These are phyloP conservation scores for Petrea volubilis DNA, from an alignment of 257 asterid species.

Conservation along the genomic window DNA sequence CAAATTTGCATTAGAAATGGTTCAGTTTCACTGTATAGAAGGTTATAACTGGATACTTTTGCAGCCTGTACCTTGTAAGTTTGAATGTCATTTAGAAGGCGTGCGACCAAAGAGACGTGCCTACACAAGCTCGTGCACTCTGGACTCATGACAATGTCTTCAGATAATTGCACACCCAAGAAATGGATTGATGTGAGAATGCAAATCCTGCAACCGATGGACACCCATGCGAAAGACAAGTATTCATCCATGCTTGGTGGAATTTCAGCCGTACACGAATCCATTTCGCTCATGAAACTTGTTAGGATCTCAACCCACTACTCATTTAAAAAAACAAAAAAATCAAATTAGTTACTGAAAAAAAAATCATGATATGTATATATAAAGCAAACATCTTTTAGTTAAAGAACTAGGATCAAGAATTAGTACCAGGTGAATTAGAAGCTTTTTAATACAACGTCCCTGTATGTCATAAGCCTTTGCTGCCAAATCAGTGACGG, in stretches of 20 bases:
- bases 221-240: constrained; percentile 22
- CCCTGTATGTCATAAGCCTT: constrained; percentile 37
- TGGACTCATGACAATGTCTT: constrained; percentile 13
- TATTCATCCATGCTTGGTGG: constrained; percentile 32
- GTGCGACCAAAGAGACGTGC: neutral
- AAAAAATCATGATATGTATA: neutral
- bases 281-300: constrained; percentile 28
- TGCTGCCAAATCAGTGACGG: constrained; percentile 41
- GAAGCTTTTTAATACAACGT: constrained; percentile 26
- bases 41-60: no score
- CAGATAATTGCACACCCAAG: constrained; percentile 17
- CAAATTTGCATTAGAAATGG: neutral
- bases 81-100: constrained; percentile 35
- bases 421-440: constrained; percentile 28
- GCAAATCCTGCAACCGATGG: constrained; percentile 11
- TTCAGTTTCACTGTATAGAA: no score
- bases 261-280: constrained; percentile 15
- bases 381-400: no score
- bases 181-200: constrained; percentile 20
- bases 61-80: constrained; percentile 32
- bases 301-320: constrained; percentile 32
- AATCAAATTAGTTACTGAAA: neutral
- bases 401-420: neutral
- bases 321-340: neutral
- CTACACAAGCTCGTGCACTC: constrained; percentile 22